A percentile compares a stretch with the other conserved stretches of the same genome.
Evolutionary conservation across 106 monocot genomes (phyloP).

Genomic region (Xerophyta viscosa): DNA sequence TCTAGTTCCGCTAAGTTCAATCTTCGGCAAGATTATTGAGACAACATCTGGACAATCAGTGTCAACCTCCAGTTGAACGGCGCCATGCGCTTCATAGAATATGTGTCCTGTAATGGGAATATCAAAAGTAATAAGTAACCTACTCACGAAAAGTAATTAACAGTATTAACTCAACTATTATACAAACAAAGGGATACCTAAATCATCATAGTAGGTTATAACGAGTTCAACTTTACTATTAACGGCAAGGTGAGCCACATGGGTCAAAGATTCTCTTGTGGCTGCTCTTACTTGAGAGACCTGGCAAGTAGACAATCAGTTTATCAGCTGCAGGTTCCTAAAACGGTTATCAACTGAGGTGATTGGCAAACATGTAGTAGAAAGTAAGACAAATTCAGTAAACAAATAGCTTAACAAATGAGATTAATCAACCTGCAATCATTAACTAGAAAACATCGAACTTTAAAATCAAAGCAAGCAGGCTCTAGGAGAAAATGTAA

Average conservation of each 20-base stretch:
- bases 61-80: slow-evolving; percentile 57
- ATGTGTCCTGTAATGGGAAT: slow-evolving; percentile 44
- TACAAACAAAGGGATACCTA: slow-evolving; percentile 42
- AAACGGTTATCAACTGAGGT: no score
- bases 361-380: no score
- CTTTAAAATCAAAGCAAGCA: no score
- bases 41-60: slow-evolving; percentile 80
- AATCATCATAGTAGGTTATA: slow-evolving; percentile 60
- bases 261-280: slow-evolving; percentile 26
- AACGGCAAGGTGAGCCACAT: slow-evolving; percentile 42
- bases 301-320: slow-evolving; percentile 28
- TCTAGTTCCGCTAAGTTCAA: slow-evolving; percentile 15
- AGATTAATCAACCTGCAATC: no score
- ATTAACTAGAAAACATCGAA: no score
- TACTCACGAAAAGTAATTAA: no score
- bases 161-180: background rate
- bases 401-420: no score
- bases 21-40: slow-evolving; percentile 31
- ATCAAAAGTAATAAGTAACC: background rate
- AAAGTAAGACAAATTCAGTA: no score
- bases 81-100: slow-evolving; percentile 75
- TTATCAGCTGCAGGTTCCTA: no score
- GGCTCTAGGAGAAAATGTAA: no score
- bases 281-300: slow-evolving; percentile 71
- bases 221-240: slow-evolving; percentile 53